Percentiles rank a stretch among this genome's conserved stretches.
phyloP scores from a whole-genome alignment of 805 yeast genomes.

The Candida krabiensis region DNA sequence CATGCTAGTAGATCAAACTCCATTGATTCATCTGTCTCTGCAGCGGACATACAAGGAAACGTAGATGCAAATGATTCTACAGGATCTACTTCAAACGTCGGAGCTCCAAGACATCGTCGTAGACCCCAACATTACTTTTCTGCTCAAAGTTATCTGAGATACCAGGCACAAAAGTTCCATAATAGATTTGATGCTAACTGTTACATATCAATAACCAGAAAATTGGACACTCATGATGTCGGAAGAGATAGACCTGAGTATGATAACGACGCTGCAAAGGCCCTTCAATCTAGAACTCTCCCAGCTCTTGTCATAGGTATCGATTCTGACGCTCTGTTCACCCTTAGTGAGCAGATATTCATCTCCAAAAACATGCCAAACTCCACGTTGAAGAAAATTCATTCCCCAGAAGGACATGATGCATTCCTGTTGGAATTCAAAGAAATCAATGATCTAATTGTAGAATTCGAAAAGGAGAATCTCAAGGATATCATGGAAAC shows the following conservation, averaged over 20 bases:
- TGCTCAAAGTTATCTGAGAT: constrained; percentile 91
- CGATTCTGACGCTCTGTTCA: constrained; percentile 88
- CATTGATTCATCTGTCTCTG: constrained; percentile 24
- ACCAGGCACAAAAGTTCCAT: constrained; percentile 91
- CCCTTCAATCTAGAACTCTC: constrained; percentile 58
- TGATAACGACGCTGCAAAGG: constrained; percentile 43
- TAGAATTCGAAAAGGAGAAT: constrained; percentile 59
- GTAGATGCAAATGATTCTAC: constrained; percentile 15
- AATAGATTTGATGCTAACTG: constrained; percentile 94
- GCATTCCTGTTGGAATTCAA: constrained; percentile 91
- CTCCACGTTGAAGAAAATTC: constrained; percentile 64
- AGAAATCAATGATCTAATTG: constrained; percentile 69
- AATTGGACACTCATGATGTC: constrained; percentile 92
- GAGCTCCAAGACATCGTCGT: constrained; percentile 28
- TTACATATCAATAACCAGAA: constrained; percentile 89
- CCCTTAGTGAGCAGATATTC: constrained; percentile 86
- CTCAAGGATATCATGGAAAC: constrained; percentile 59
- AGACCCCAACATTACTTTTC: constrained; percentile 71
- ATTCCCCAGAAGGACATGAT: constrained; percentile 97
- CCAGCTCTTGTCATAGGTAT: constrained; percentile 89
- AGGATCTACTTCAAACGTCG: constrained; percentile 2
- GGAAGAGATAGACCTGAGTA: constrained; percentile 65
- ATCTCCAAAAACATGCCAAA: constrained; percentile 75
- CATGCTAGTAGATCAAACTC: constrained; percentile 32
- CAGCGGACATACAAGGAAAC: constrained; percentile 31